A percentile compares a stretch with the other conserved stretches of the same genome.
Conservation (phyloP, 2,329 filamentous ascomycete genomes). For the Aspergillus ochraceus region DNA sequence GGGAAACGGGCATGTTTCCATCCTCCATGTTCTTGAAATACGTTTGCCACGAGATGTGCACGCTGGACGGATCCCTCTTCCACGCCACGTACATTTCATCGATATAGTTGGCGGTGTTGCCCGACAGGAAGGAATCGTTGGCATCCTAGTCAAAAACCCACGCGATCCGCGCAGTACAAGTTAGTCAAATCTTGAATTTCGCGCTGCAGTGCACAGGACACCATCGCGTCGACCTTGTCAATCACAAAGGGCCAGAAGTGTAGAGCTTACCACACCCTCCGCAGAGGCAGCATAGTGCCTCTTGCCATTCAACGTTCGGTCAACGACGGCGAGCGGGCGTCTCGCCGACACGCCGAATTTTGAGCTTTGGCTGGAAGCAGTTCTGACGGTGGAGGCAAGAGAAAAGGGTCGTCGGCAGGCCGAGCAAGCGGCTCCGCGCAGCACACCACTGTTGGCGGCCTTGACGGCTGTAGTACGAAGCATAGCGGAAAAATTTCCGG, state of each 20-base stretch:
- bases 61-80: slow-evolving; percentile 89
- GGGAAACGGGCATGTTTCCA: slow-evolving; percentile 94
- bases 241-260: not conserved
- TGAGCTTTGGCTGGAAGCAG: slow-evolving; percentile 29
- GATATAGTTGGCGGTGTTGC: slow-evolving; percentile 97
- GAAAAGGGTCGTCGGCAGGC: slow-evolving; percentile 35
- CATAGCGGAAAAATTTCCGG: slow-evolving; percentile 37
- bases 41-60: slow-evolving; percentile 97
- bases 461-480: slow-evolving; percentile 41
- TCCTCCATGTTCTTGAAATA: slow-evolving; percentile 99
- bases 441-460: slow-evolving; percentile 39
- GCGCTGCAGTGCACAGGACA: not conserved
- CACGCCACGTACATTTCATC: slow-evolving; percentile 99
- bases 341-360: slow-evolving; percentile 39
- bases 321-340: slow-evolving; percentile 45
- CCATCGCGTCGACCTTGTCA: not conserved
- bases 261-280: slow-evolving; percentile 59
- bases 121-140: slow-evolving; percentile 94
- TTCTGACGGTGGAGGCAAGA: slow-evolving; percentile 33
- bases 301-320: slow-evolving; percentile 38
- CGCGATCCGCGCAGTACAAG: slow-evolving; percentile 14
- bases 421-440: slow-evolving; percentile 36
- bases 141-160: slow-evolving; percentile 58
- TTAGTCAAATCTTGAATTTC: slow-evolving; percentile 16
- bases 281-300: slow-evolving; percentile 60